Evolutionary conservation across 768 basidiomycete species (phyloP).

Genomic region (Phylloporus sp.): DNA sequence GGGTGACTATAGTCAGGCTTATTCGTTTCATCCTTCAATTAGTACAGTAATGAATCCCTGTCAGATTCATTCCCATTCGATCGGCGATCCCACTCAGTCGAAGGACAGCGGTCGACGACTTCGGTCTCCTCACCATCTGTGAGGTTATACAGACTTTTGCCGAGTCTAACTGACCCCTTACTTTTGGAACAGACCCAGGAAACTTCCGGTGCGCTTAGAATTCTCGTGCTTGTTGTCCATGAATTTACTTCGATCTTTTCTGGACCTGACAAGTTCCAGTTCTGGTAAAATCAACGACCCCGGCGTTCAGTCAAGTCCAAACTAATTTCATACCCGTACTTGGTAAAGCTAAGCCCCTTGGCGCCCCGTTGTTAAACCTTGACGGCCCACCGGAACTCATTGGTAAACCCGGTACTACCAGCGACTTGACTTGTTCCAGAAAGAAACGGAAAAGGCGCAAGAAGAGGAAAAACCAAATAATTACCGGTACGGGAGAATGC

Average conservation of each 20-base stretch:
- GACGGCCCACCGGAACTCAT: slow-evolving; percentile 39
- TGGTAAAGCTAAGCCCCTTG: slow-evolving; percentile 12
- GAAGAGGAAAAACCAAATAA: slow-evolving; percentile 44
- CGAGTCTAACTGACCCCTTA: neutral
- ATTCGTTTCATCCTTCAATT: neutral
- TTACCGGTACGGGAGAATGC: slow-evolving; percentile 17
- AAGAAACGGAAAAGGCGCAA: slow-evolving; percentile 53
- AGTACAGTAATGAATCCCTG: neutral
- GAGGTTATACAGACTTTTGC: slow-evolving; percentile 3
- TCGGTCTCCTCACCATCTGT: slow-evolving; percentile 3
- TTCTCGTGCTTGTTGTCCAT: slow-evolving; percentile 4
- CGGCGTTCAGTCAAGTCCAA: slow-evolving; percentile 5
- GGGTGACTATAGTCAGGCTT: slow-evolving; percentile 13
- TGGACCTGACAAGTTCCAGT: slow-evolving; percentile 14
- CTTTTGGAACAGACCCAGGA: slow-evolving; percentile 4
- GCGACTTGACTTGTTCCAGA: slow-evolving; percentile 33
- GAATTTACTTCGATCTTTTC: slow-evolving; percentile 11
- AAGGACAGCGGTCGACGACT: neutral
- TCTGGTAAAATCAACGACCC: slow-evolving; percentile 1
- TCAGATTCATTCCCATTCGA: slow-evolving; percentile 1
- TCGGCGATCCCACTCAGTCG: neutral
- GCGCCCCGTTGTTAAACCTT: slow-evolving; percentile 51
- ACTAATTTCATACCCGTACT: slow-evolving; percentile 1
- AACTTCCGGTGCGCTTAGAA: slow-evolving; percentile 16
- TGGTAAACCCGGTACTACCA: slow-evolving; percentile 12